Base-by-base conservation (phyloP, 306 rosid species). In the Geum urbanum region DNA sequence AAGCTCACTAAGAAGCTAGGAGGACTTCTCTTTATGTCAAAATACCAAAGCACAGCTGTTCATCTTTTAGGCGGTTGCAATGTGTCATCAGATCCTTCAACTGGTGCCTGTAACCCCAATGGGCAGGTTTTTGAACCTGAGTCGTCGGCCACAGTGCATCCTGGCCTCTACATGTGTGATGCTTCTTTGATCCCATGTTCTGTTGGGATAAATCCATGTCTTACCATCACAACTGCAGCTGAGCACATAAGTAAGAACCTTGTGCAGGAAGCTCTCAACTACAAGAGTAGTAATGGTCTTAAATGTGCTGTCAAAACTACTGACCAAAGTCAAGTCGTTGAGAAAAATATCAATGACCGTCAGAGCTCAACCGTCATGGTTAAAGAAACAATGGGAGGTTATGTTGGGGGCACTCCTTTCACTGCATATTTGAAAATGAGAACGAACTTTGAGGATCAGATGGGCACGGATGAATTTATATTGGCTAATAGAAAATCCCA, bases 171-270 rank as follows among this genome's bases (percentile, higher is more conserved):
- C 46, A 69, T 79, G 43, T 74, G 82, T 4, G 82, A 79, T 49
- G 79, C 79, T 79, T 79, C 82, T 63, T 56, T 79, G 67, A 69
- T 79, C 52, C 82, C 82, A 55, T 74, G 79, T 56, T 79, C 82
- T 56, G 65, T 79, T 48, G 82, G 82, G 35, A 75, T 63, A 40
- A 79, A 79, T 51, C 82, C 82, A 27, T 63, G 76, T 74, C 59
- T 79, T 56, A 79, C 82, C 1, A 79, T 79, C 22, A 11, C 82
- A 40, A 63, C 77, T 69, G 78, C 47, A 10, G 74, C 82, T 24
- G 82, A 79, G 63, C 74, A 63, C 44, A 58, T 79, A 55, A 69
- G 82, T 54, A 69, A 45, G 63, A 70, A 74, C 48, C 82, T 79
- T 58, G 82, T 74, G 48, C 57, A 50, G 32, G 79, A 74, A 39